phyloP scores from a whole-genome alignment of 106 monocot genomes.

The Dendrobium officinale region DNA sequence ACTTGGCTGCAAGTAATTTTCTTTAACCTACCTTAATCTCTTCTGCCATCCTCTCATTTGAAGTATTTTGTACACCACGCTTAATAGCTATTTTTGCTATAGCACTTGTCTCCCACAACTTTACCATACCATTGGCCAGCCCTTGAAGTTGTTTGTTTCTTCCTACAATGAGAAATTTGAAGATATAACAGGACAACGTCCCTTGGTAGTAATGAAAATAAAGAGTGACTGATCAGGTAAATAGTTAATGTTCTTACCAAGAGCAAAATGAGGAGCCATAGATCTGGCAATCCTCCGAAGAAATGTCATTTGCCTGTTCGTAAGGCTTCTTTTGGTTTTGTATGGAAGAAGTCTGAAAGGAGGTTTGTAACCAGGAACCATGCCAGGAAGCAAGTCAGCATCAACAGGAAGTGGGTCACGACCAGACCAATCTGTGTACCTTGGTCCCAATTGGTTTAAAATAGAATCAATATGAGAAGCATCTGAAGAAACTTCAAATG shows the following conservation, averaged over 20 bases:
- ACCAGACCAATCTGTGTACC: constrained; percentile 84
- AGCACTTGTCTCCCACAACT: constrained; percentile 91
- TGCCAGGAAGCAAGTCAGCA: constrained; percentile 81
- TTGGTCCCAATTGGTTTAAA: constrained; percentile 76
- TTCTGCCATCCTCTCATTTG: constrained; percentile 92
- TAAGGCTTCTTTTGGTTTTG: constrained; percentile 42
- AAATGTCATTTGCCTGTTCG: constrained; percentile 65
- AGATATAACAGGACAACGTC: neutral
- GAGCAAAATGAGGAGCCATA: constrained; percentile 89
- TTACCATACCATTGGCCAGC: constrained; percentile 78
- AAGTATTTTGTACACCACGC: constrained; percentile 78
- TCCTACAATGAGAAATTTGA: constrained; percentile 35
- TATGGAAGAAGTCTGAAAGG: constrained; percentile 79
- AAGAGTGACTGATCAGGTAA: neutral
- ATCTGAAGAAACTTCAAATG: constrained; percentile 16
- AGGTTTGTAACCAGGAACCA: constrained; percentile 64
- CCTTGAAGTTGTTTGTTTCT: constrained; percentile 91
- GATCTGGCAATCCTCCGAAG: constrained; percentile 73
- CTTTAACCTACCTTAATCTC: constrained; percentile 65
- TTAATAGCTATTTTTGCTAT: constrained; percentile 96
- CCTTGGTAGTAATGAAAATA: neutral
- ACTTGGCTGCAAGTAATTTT: neutral
- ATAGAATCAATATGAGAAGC: constrained; percentile 50
- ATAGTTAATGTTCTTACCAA: constrained; percentile 42
- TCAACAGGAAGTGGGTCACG: constrained; percentile 78